phyloP scores from a whole-genome alignment of 2,329 filamentous ascomycete genomes.

The Penicillium sp. region DNA sequence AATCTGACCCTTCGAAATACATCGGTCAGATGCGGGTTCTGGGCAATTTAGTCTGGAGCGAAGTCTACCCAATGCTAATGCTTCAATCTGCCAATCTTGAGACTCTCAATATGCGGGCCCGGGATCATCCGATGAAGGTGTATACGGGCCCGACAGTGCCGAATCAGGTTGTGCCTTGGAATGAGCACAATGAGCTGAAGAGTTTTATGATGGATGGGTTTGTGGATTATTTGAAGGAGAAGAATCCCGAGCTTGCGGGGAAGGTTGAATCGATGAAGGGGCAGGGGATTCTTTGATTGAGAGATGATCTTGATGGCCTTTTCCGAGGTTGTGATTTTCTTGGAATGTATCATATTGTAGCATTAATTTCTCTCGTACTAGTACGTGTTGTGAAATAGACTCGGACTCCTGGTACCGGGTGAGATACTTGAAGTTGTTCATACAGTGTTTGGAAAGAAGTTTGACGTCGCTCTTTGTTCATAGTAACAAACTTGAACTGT shows the following conservation, averaged over 20 bases:
- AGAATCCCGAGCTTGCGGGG: slow-evolving; percentile 4
- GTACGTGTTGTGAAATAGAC: no score
- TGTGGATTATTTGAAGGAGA: slow-evolving; percentile 4
- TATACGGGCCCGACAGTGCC: slow-evolving; percentile 25
- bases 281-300: not conserved
- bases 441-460: no score
- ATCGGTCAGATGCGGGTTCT: slow-evolving; percentile 25
- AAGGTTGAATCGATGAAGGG: slow-evolving; percentile 3
- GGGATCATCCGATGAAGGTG: slow-evolving; percentile 25
- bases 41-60: slow-evolving; percentile 29
- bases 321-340: no score
- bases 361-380: no score
- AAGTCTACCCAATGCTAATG: slow-evolving; percentile 21
- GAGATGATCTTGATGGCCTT: not conserved
- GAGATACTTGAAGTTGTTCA: no score
- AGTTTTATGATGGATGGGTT: slow-evolving; percentile 8
- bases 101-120: slow-evolving; percentile 26
- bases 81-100: slow-evolving; percentile 13
- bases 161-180: slow-evolving; percentile 12
- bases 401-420: no score
- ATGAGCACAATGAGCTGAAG: not conserved
- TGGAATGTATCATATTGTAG: no score
- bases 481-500: no score
- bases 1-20: slow-evolving; percentile 12
- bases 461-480: no score